Percentiles rank a stretch among this genome's conserved stretches.
Evolutionary conservation across 345 rosid genomes (phyloP).

Genomic region (Syzygium aromaticum): DNA sequence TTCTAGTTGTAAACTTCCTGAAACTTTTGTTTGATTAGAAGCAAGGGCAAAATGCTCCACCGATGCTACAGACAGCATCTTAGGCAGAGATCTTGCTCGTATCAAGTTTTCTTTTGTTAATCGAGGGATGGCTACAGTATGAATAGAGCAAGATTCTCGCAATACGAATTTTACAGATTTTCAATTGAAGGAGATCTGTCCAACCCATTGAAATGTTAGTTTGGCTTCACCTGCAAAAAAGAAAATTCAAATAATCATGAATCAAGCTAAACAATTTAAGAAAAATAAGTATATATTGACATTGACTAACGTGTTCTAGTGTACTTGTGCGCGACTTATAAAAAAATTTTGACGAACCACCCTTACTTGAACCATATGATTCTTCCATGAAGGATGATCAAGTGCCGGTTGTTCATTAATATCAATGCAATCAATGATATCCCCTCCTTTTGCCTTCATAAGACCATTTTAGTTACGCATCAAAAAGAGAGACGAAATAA

Average conservation of each 20-base stretch:
- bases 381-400: not conserved
- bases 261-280: not conserved
- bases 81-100: not conserved
- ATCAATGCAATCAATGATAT: not conserved
- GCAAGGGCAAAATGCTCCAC: not conserved
- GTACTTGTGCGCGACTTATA: not conserved
- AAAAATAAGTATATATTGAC: not conserved
- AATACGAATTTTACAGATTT: not conserved
- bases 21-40: not conserved
- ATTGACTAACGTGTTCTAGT: not conserved
- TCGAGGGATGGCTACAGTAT: not conserved
- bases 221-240: not conserved
- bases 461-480: not conserved
- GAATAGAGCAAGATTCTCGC: not conserved
- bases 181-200: not conserved
- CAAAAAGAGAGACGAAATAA: too few relatives aligned
- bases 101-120: not conserved
- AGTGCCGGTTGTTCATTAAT: not conserved
- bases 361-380: not conserved
- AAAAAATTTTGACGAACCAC: not conserved
- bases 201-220: not conserved
- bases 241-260: not conserved
- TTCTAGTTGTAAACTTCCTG: too few relatives aligned
- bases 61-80: not conserved
- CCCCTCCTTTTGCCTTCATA: not conserved